Evolutionary conservation across 805 yeast genomes (phyloP).

Genomic region (Schwanniomyces polymorphus): DNA sequence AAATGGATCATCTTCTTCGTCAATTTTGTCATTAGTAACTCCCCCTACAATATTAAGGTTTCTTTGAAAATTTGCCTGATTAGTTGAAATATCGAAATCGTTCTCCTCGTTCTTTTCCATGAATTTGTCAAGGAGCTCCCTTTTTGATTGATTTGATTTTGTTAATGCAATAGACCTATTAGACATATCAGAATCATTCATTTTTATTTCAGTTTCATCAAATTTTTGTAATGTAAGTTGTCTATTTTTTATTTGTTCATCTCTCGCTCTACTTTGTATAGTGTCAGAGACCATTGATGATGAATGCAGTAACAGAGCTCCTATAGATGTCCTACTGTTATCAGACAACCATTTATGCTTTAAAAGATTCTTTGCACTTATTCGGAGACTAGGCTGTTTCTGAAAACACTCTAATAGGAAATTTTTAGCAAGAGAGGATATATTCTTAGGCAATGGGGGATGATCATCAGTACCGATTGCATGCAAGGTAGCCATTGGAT

Average conservation of each 20-base stretch:
- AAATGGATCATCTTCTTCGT: conserved; percentile 38
- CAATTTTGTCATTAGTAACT: conserved; percentile 2
- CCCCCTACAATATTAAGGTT: not conserved
- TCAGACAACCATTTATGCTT: conserved; percentile 61
- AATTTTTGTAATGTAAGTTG: conserved; percentile 3
- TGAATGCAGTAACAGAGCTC: conserved; percentile 12
- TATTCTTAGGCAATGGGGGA: conserved; percentile 63
- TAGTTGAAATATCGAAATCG: conserved; percentile 9
- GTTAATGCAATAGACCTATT: conserved; percentile 1
- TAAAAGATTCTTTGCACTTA: conserved; percentile 53
- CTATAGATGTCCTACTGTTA: conserved; percentile 3
- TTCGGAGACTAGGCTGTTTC: conserved; percentile 61
- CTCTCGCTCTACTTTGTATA: conserved; percentile 7
- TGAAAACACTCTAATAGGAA: conserved; percentile 70
- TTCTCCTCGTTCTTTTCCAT: conserved; percentile 23
- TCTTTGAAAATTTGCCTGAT: not conserved
- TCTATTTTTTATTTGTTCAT: conserved; percentile 37
- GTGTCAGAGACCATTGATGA: conserved; percentile 26
- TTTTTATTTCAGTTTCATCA: conserved; percentile 6
- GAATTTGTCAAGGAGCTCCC: conserved; percentile 30
- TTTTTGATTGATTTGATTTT: conserved; percentile 14
- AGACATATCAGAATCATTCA: conserved; percentile 9
- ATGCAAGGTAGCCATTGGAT: conserved; percentile 78
- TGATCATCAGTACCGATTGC: conserved; percentile 76
- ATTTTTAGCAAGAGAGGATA: conserved; percentile 48